Percentiles rank a stretch among this genome's conserved stretches.
These are phyloP conservation scores for Platismatia glauca DNA, from an alignment of 495 filamentous ascomycete genomes.

Conservation along the genomic window DNA sequence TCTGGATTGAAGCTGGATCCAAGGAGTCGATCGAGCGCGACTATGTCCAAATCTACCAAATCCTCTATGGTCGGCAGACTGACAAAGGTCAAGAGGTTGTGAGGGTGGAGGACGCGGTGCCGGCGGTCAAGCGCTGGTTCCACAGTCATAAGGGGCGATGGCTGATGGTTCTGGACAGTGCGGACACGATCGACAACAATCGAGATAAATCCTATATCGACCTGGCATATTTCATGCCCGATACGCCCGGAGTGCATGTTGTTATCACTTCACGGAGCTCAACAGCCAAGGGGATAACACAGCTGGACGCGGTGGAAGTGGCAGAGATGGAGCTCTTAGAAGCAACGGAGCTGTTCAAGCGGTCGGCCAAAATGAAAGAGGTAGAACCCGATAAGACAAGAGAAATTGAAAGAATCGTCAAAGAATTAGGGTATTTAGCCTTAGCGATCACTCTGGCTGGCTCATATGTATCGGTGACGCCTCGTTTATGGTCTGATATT, in stretches of 20 bases:
- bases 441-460: slow-evolving; percentile 7
- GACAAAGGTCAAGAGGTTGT: neutral
- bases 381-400: neutral
- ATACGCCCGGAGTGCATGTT: neutral
- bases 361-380: neutral
- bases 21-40: slow-evolving; percentile 10
- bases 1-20: slow-evolving; percentile 17
- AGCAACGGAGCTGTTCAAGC: slow-evolving; percentile 8
- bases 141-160: slow-evolving; percentile 1
- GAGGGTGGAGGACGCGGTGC: slow-evolving; percentile 10
- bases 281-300: neutral
- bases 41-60: neutral
- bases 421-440: slow-evolving; percentile 5
- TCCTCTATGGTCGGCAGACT: neutral
- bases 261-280: slow-evolving; percentile 8
- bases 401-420: slow-evolving; percentile 8
- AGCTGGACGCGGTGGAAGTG: neutral
- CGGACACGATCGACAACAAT: slow-evolving; percentile 3
- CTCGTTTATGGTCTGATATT: too few species aligned
- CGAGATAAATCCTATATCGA: neutral
- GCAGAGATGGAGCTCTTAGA: neutral
- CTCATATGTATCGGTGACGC: slow-evolving; percentile 1
- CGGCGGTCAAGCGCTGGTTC: slow-evolving; percentile 13
- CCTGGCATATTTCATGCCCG: neutral
- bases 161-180: slow-evolving; percentile 5